These are phyloP conservation scores for Suillus paluster DNA, from an alignment of 768 basidiomycete species.

Conservation along the genomic window DNA sequence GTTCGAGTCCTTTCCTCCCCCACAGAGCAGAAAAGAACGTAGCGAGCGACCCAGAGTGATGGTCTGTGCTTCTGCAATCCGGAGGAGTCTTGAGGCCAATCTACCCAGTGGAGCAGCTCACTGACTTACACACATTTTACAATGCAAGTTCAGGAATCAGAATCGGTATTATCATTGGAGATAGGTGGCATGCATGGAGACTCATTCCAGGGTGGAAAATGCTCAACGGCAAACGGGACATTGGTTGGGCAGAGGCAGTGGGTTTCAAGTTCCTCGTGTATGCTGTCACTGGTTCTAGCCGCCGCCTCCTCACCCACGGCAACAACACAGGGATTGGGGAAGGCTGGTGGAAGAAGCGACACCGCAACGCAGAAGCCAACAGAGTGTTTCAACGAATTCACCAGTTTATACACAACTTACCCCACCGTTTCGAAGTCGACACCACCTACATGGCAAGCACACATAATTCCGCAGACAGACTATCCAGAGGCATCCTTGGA, in stretches of 20 bases:
- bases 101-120: no score
- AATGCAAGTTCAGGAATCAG: slow-evolving; percentile 45
- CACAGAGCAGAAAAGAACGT: no score
- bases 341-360: slow-evolving; percentile 50
- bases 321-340: slow-evolving; percentile 48
- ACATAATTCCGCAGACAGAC: slow-evolving; percentile 27
- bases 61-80: slow-evolving; percentile 34
- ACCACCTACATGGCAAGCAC: slow-evolving; percentile 17
- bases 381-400: no score
- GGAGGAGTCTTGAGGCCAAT: no score
- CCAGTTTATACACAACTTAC: slow-evolving; percentile 28
- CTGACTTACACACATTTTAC: slow-evolving; percentile 45
- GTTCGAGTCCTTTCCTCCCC: no score
- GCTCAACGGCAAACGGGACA: slow-evolving; percentile 33
- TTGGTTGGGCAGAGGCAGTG: slow-evolving; percentile 52
- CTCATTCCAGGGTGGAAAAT: slow-evolving; percentile 37
- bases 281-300: neutral
- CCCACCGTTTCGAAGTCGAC: slow-evolving; percentile 25
- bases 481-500: slow-evolving; percentile 25
- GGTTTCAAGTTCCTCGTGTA: slow-evolving; percentile 46
- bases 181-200: slow-evolving; percentile 37
- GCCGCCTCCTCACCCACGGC: slow-evolving; percentile 32
- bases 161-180: slow-evolving; percentile 37
- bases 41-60: no score
- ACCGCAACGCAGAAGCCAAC: no score